phyloP scores from a whole-genome alignment of 73 alveolate species.

The Paramecium biaurelia region DNA sequence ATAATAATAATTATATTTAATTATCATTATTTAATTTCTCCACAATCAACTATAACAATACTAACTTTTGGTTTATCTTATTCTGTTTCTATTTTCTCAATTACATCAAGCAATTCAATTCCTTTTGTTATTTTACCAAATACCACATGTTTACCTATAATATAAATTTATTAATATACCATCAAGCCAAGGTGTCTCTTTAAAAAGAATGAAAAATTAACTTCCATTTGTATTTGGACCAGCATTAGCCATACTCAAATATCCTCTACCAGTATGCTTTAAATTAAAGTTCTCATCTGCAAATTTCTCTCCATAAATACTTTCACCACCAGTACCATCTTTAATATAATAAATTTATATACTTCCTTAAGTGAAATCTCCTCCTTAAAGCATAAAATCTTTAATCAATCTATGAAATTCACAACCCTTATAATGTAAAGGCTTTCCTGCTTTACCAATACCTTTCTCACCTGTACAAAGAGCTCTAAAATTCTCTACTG shows the following conservation, averaged over 20 bases:
- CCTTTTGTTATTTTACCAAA: conserved; percentile 95
- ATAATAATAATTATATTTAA: neutral
- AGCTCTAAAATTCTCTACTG: conserved; percentile 97
- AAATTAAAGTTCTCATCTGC: conserved; percentile 88
- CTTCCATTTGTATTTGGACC: conserved; percentile 94
- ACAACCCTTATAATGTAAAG: conserved; percentile 79
- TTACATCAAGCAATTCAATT: conserved; percentile 68
- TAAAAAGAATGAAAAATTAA: conserved; percentile 89
- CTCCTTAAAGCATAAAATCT: conserved; percentile 91
- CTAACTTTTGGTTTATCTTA: conserved; percentile 83
- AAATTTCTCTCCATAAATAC: conserved; percentile 90
- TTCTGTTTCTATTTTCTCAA: conserved; percentile 85
- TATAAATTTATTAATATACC: conserved; percentile 15
- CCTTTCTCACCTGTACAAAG: conserved; percentile 98
- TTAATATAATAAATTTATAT: neutral
- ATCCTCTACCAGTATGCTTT: conserved; percentile 87
- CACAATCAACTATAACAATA: conserved; percentile 89
- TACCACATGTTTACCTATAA: conserved; percentile 88
- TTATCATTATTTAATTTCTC: conserved; percentile 62
- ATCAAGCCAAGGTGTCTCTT: conserved; percentile 89
- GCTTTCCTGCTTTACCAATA: conserved; percentile 68
- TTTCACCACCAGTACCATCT: conserved; percentile 91
- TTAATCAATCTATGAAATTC: conserved; percentile 87
- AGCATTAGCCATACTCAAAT: conserved; percentile 92
- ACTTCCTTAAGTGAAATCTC: conserved; percentile 84